These are phyloP conservation scores for Veloporphyrellus conicus DNA, from an alignment of 1,284 basidiomycete species.

Conservation along the genomic window DNA sequence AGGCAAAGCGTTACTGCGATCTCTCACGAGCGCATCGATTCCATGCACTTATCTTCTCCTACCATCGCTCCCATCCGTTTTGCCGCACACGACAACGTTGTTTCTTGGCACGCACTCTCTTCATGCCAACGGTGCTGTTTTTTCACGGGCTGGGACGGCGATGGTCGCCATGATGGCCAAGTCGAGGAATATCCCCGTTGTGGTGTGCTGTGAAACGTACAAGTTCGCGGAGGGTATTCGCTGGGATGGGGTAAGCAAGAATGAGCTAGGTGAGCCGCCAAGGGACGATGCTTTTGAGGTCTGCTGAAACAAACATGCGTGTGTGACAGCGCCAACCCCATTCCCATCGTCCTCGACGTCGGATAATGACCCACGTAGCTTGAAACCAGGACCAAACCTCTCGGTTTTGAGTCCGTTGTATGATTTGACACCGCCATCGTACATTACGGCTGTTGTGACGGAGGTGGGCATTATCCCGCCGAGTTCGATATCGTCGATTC, in stretches of 20 bases:
- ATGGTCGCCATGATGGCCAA: slow-evolving; percentile 96
- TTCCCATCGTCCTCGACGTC: slow-evolving; percentile 28
- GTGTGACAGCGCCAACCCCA: slow-evolving; percentile 21
- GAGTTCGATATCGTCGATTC: slow-evolving; percentile 76
- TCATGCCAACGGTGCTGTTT: slow-evolving; percentile 92
- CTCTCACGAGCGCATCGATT: slow-evolving; percentile 70
- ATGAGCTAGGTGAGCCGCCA: slow-evolving; percentile 74
- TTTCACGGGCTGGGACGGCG: slow-evolving; percentile 91
- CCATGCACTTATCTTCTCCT: slow-evolving; percentile 91
- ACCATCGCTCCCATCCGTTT: slow-evolving; percentile 80
- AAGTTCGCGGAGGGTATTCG: slow-evolving; percentile 95
- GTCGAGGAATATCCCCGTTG: slow-evolving; percentile 83
- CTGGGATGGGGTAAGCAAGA: slow-evolving; percentile 92
- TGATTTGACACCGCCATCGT: slow-evolving; percentile 84
- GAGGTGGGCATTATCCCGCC: slow-evolving; percentile 92
- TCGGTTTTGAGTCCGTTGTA: slow-evolving; percentile 83
- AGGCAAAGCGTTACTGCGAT: slow-evolving; percentile 79
- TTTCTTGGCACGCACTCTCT: slow-evolving; percentile 92
- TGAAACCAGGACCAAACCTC: slow-evolving; percentile 42
- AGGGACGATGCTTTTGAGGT: neutral
- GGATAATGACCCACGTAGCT: slow-evolving; percentile 2
- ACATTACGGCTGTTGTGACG: slow-evolving; percentile 93
- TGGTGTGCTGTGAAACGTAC: slow-evolving; percentile 98
- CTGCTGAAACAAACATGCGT: slow-evolving; percentile 7
- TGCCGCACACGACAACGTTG: slow-evolving; percentile 77